Evolutionary conservation across 148 eudicot genomes (phyloP), one percentile per base, ranked within the genome.

Genomic region (Diospyros lotus): DNA sequence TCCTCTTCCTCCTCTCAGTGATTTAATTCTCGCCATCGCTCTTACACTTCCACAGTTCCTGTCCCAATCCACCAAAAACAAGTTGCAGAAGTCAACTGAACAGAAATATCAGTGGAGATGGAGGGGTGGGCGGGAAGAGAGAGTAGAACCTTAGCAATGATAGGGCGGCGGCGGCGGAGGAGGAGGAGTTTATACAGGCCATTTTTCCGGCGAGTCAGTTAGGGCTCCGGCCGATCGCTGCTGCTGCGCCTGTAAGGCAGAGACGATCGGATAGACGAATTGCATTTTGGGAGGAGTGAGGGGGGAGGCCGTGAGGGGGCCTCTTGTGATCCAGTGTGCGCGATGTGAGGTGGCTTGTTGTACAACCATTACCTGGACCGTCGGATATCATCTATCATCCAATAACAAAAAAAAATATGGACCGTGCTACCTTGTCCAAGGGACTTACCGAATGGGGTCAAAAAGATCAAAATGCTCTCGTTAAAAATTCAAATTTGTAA

Each of bases 11-110:
- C 1, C 72, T 38, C 18, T 41, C 59, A 41, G 5, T 52, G 45
- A 58, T 70, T 7, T 72, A 44, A 44, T 56, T 44, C 40, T 74
- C 6, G 65, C 75, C 56, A 78, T 67, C 52, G 85, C 77, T 78
- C 82, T 69, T 38, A 78, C 53, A 69, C 42, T 66, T 43, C 66
- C 40, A 2, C 74, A 68, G 52, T 64, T 66, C 44, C 84, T 77
- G 84, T 45, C 65, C 56, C 48, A 5, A 69, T 39, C 9, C 39
- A 68, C 17, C 28, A 50, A 68, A 69, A 12, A 60, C 73, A 42
- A 54, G 13, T 65, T 44, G 12, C 6, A 45, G 14, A 13, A 8
- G 45, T 45, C 28, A 0, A 18, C 8, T 3, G 18, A 17, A 17
- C 13, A 14, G 52, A 3, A 11, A n/a, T 60, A 3, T 41, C 7